Conservation (phyloP, 331 rosid species). For the Acacia pycnantha region DNA sequence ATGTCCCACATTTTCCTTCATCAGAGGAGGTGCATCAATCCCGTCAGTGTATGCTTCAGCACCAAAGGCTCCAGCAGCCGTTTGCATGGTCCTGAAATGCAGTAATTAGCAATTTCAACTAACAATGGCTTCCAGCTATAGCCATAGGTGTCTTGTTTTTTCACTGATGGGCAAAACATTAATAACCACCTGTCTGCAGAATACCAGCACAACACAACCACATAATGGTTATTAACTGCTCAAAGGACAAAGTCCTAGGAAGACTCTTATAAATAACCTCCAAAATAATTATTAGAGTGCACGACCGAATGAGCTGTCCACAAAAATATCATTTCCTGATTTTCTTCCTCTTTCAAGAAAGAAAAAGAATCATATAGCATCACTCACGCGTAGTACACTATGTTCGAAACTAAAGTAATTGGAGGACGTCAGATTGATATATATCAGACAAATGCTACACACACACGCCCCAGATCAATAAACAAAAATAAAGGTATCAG, state of each 20-base stretch:
- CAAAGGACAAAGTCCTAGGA: neutral
- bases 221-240: neutral
- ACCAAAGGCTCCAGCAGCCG: constrained; percentile 90
- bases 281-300: neutral
- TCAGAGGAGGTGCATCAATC: constrained; percentile 56
- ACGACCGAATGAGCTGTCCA: constrained; percentile 18
- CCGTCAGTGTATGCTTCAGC: constrained; percentile 58
- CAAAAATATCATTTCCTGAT: constrained; percentile 11
- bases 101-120: constrained; percentile 27
- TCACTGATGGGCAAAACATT: constrained; percentile 3
- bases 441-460: neutral
- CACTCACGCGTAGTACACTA: too few relatives aligned
- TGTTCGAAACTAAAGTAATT: neutral
- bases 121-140: neutral
- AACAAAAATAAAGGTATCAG: neutral
- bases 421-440: neutral
- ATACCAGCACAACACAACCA: neutral
- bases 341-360: constrained; percentile 6
- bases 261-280: neutral
- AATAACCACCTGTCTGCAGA: neutral
- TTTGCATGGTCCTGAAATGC: constrained; percentile 83
- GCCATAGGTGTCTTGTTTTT: constrained; percentile 6
- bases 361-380: neutral
- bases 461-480: neutral
- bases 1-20: constrained; percentile 66